phyloP scores from a whole-genome alignment of 129 eudicot genomes.

The Mikania micrantha region DNA sequence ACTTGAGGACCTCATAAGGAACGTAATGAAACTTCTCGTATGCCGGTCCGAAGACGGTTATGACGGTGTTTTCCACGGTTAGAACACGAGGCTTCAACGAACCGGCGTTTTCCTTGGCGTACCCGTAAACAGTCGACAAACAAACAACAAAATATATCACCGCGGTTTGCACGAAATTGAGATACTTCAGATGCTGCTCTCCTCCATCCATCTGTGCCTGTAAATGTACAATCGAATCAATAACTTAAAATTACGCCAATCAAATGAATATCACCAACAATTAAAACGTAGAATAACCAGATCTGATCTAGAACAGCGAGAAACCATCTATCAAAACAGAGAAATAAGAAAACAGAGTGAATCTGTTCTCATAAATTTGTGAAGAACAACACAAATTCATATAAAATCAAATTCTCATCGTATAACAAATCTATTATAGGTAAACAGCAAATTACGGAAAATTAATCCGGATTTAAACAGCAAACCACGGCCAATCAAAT shows the following conservation, averaged over 20 bases:
- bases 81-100: conserved; percentile 55
- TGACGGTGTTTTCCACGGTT: conserved; percentile 69
- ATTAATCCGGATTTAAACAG: too few species aligned
- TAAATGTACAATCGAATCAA: conserved; percentile 7
- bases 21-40: conserved; percentile 53
- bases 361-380: neutral
- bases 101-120: conserved; percentile 61
- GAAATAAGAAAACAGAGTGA: neutral
- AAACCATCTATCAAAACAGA: neutral
- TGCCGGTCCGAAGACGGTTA: conserved; percentile 60
- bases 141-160: conserved; percentile 41
- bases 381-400: neutral
- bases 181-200: conserved; percentile 52
- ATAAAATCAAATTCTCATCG: neutral
- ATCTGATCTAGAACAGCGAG: conserved; percentile 12
- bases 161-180: conserved; percentile 61
- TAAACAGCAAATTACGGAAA: neutral
- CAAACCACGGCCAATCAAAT: neutral
- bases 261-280: neutral
- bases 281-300: neutral
- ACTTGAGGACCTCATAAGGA: conserved; percentile 54
- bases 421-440: neutral
- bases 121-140: conserved; percentile 44
- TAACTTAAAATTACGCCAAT: neutral
- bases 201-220: conserved; percentile 47